These are phyloP conservation scores for Coniochaeta ligniaria DNA, from an alignment of 2,329 filamentous ascomycete species.

Conservation along the genomic window DNA sequence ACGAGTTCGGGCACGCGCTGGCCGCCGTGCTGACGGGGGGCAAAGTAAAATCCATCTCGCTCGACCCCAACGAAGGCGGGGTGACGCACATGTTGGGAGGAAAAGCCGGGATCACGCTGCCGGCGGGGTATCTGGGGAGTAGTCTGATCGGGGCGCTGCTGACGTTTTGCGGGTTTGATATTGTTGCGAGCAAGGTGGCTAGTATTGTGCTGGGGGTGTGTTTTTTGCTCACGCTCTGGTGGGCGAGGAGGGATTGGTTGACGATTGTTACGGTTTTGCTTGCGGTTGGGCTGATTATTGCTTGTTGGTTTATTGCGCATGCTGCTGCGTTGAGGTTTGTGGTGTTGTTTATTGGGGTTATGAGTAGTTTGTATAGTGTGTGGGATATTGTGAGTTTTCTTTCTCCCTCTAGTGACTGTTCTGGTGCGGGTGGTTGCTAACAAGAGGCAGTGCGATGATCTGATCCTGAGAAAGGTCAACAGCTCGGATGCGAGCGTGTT, in stretches of 20 bases:
- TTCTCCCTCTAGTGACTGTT: not conserved
- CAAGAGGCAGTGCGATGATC: conserved; percentile 58
- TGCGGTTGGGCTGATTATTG: conserved; percentile 64
- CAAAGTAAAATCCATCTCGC: conserved; percentile 64
- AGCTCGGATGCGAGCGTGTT: conserved; percentile 74
- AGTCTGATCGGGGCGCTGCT: conserved; percentile 70
- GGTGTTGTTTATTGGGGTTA: conserved; percentile 69
- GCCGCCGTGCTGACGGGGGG: conserved; percentile 67
- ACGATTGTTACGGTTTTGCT: conserved; percentile 64
- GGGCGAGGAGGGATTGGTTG: conserved; percentile 72
- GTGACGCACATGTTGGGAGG: conserved; percentile 73
- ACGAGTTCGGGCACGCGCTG: conserved; percentile 72
- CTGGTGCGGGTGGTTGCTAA: not conserved
- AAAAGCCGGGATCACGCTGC: conserved; percentile 61
- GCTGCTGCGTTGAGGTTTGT: conserved; percentile 68
- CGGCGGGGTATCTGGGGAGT: conserved; percentile 72
- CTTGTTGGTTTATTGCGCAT: conserved; percentile 74
- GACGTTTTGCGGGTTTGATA: conserved; percentile 75
- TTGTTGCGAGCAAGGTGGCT: conserved; percentile 73
- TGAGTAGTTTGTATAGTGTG: conserved; percentile 72
- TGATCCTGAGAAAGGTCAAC: conserved; percentile 75
- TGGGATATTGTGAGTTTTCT: conserved; percentile 62
- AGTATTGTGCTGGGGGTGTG: conserved; percentile 66
- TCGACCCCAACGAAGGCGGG: conserved; percentile 70
- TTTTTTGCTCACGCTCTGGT: conserved; percentile 75